phyloP scores from a whole-genome alignment of 768 basidiomycete genomes.

The Pseudohyphozyma bogoriensis region DNA sequence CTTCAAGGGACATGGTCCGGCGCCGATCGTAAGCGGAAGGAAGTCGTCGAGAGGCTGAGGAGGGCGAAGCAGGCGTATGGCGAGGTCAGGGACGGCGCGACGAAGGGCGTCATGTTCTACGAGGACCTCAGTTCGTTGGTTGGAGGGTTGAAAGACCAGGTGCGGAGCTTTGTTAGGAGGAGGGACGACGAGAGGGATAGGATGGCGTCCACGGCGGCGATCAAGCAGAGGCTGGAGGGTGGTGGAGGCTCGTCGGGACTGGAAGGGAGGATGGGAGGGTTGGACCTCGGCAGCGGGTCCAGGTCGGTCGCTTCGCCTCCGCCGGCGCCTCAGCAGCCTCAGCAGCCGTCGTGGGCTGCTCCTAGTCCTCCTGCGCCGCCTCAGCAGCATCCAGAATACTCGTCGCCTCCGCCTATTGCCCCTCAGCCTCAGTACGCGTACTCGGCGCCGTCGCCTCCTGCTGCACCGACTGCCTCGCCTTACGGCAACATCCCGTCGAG shows the following conservation, averaged over 20 bases:
- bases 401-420: background rate
- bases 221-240: constrained; percentile 53
- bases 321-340: background rate
- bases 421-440: background rate
- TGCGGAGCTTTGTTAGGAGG: constrained; percentile 52
- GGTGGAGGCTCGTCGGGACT: constrained; percentile 20
- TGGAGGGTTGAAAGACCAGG: constrained; percentile 50
- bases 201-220: constrained; percentile 59
- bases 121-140: constrained; percentile 61
- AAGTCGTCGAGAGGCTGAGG: constrained; percentile 59
- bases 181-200: constrained; percentile 62
- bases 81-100: constrained; percentile 71
- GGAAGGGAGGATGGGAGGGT: constrained; percentile 38
- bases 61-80: constrained; percentile 72
- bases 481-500: constrained; percentile 14
- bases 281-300: constrained; percentile 7
- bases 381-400: background rate
- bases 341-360: background rate
- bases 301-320: background rate
- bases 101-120: constrained; percentile 81
- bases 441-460: background rate
- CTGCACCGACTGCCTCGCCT: constrained; percentile 17
- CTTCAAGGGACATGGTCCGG: constrained; percentile 73
- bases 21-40: constrained; percentile 66
- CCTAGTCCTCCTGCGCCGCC: background rate